Evolutionary conservation across 306 rosid genomes (phyloP).

Genomic region (Abrus precatorius): DNA sequence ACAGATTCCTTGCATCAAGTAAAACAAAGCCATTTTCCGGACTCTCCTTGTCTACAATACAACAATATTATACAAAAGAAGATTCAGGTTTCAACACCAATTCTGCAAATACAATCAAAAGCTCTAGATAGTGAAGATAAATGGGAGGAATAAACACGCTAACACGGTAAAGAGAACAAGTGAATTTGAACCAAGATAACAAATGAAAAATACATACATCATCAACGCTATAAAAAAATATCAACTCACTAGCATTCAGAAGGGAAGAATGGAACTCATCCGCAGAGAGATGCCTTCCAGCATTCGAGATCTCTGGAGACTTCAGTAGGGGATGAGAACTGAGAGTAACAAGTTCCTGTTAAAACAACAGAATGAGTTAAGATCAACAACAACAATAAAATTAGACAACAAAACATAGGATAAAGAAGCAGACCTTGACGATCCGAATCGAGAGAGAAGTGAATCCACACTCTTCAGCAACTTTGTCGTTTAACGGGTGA

Average conservation of each 20-base stretch:
- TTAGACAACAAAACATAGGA: not conserved
- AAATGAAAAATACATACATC: conserved; percentile 13
- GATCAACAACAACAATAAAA: not conserved
- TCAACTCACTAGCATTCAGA: conserved; percentile 66
- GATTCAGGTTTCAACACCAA: conserved; percentile 32
- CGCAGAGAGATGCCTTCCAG: conserved; percentile 91
- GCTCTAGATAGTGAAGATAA: not conserved
- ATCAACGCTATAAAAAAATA: conserved; percentile 4
- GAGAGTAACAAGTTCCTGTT: conserved; percentile 86
- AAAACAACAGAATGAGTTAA: conserved; percentile 23
- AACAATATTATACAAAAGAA: conserved; percentile 39
- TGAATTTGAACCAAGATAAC: conserved; percentile 3
- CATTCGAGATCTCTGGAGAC: conserved; percentile 75
- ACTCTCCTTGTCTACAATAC: conserved; percentile 54
- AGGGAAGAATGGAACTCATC: conserved; percentile 83
- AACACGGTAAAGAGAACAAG: not conserved
- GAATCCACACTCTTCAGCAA: conserved; percentile 86
- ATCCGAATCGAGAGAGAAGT: conserved; percentile 85
- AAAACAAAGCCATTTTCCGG: conserved; percentile 58
- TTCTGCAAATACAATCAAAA: conserved; percentile 17
- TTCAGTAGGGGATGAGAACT: conserved; percentile 71
- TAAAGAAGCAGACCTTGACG: conserved; percentile 62
- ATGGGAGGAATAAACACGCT: not conserved
- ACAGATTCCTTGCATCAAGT: conserved; percentile 91
- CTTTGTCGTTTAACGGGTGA: conserved; percentile 61